Base-by-base conservation (phyloP, 805 yeast species). In the Cyberlindnera subsufficiens region DNA sequence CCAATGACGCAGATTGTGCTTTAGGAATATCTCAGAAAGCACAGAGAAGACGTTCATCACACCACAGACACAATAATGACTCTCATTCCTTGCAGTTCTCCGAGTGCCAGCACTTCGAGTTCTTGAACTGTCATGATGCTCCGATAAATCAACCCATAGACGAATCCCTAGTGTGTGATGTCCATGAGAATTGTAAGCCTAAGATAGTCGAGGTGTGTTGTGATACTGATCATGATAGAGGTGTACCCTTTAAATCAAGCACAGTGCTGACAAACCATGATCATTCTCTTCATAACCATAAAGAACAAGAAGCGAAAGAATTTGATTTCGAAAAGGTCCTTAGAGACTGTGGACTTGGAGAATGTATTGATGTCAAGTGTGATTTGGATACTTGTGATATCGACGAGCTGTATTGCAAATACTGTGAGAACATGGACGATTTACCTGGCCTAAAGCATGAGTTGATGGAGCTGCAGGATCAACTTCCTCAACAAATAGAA, bases 81-180 rank as follows among this genome's bases (percentile, higher is more conserved):
- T 14, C 36, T 10, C 45, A 52, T 30, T 39, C 52, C 3, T n/a
- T 35, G 10, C 50, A 56, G 35, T 57, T 49, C 42, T 42, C 58
- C 1, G 72, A 66, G 27, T 64, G 70, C 47, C 64, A 66, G 37
- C 71, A 66, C 51, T 68, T 69, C 46, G 72, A 69, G 48, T 68
- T 66, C 38, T 53, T 67, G 31, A 67, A 69, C 44, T 63, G 65
- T 44, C 68, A 64, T 46, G 60, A 59, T 30, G 31, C 63, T 45
- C 16, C 17, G 4, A 3, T 11, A 30, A n/a, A 30, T 11, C 32
- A 22, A 22, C 11, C 27, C 11, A 22, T 22, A 22, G 27, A 22
- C 11, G 27, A 22, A 9, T 22, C 27, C 27, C 27, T 22, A 8
- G 27, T 22, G 2, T 58, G 55, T 54, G 54, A 47, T 11, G 54